Percentiles rank a stretch among this genome's conserved stretches.
phyloP scores from a whole-genome alignment of 495 filamentous ascomycete genomes.

The Penicillium psychrofluorescens region DNA sequence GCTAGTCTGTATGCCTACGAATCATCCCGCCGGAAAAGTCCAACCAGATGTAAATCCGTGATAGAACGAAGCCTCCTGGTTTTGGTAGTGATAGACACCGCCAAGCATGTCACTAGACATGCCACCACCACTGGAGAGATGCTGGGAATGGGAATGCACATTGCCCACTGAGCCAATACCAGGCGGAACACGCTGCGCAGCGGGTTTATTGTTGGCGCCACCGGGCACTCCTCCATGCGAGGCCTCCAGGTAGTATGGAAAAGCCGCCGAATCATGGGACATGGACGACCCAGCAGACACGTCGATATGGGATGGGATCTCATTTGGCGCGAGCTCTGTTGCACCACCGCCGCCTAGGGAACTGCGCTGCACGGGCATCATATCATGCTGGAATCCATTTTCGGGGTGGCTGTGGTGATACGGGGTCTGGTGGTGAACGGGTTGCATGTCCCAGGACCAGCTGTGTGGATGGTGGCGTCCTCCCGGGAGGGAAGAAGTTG shows the following conservation, averaged over 20 bases:
- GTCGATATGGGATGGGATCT: constrained; percentile 15
- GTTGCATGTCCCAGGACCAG: constrained; percentile 32
- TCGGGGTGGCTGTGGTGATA: constrained; percentile 17
- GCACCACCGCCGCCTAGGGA: constrained; percentile 2
- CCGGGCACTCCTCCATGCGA: neutral
- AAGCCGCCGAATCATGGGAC: constrained; percentile 7
- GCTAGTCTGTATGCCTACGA: too few species aligned
- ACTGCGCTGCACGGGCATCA: constrained; percentile 15
- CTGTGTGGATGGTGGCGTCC: constrained; percentile 10
- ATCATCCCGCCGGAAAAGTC: constrained; percentile 23
- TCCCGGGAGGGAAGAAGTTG: constrained; percentile 13
- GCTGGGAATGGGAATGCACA: constrained; percentile 4
- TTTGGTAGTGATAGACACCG: constrained; percentile 17
- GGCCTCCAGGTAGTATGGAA: constrained; percentile 14
- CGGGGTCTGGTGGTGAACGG: constrained; percentile 6
- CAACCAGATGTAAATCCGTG: constrained; percentile 21
- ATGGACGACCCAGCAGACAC: constrained; percentile 6
- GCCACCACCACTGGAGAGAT: constrained; percentile 8
- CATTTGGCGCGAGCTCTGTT: constrained; percentile 7
- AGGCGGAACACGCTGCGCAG: neutral
- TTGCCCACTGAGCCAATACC: constrained; percentile 7
- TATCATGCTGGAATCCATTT: constrained; percentile 12
- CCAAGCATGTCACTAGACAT: constrained; percentile 21
- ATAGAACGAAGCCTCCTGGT: constrained; percentile 20
- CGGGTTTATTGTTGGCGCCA: too few species aligned